A percentile compares a stretch with the other conserved stretches of the same genome.
These are phyloP conservation scores for Talaromyces sp. DNA, from an alignment of 2,329 filamentous ascomycete genomes.

Conservation along the genomic window DNA sequence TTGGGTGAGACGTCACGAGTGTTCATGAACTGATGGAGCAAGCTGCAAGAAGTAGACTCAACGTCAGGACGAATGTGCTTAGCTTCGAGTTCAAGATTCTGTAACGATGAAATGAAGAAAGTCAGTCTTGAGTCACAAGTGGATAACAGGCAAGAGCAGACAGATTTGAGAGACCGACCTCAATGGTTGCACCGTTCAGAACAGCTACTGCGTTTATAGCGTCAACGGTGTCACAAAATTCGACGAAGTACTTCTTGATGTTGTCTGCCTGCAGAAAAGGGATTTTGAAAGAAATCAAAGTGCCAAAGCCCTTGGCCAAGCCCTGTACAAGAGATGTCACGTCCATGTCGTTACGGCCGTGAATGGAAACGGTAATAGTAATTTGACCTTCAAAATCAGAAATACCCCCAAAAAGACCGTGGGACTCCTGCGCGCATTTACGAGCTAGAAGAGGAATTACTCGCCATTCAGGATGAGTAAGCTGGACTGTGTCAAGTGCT, in stretches of 20 bases:
- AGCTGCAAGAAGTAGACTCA: slow-evolving; percentile 17
- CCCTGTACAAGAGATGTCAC: slow-evolving; percentile 49
- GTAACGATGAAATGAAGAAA: not conserved
- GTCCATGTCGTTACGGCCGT: slow-evolving; percentile 26
- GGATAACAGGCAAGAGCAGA: not conserved
- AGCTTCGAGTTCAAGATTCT: slow-evolving; percentile 33
- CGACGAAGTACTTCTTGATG: slow-evolving; percentile 36
- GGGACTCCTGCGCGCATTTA: slow-evolving; percentile 43
- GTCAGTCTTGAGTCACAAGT: not conserved
- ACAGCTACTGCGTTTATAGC: slow-evolving; percentile 35
- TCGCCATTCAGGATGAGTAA: slow-evolving; percentile 47
- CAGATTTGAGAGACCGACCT: slow-evolving; percentile 25
- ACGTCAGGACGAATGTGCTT: slow-evolving; percentile 32
- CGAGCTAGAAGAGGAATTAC: slow-evolving; percentile 45
- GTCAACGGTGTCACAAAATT: slow-evolving; percentile 39
- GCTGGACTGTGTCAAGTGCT: slow-evolving; percentile 47
- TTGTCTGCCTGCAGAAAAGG: slow-evolving; percentile 29
- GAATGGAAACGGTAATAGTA: slow-evolving; percentile 48
- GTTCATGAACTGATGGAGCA: slow-evolving; percentile 12
- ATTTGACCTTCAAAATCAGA: slow-evolving; percentile 56
- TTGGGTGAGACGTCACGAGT: slow-evolving; percentile 12
- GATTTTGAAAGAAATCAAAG: slow-evolving; percentile 35
- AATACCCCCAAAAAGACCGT: slow-evolving; percentile 25
- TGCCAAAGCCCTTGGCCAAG: slow-evolving; percentile 37
- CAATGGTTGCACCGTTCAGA: slow-evolving; percentile 35